Evolutionary conservation across 2,329 filamentous ascomycete genomes (phyloP), one percentile per base, ranked within the genome.

Genomic region (Fusarium chaquense): DNA sequence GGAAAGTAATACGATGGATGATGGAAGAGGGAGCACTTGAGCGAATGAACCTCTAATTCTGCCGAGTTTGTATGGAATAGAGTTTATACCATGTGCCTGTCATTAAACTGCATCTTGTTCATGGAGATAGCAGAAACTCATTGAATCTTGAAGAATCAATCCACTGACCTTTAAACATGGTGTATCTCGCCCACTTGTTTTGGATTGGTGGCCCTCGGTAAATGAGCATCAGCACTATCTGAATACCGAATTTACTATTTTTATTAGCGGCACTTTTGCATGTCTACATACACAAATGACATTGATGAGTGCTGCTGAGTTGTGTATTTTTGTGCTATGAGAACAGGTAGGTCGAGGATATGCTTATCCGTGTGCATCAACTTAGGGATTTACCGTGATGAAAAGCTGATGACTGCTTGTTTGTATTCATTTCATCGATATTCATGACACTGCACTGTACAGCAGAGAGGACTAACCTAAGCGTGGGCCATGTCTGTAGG

Each of bases 151-250:
- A 55, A 62, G 22, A 55, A 62, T 47, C 30, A 35, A 55, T 47
- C 20, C 24, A 20, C 35, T 50, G 32, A 32, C 35, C 50, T 44
- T 26, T 22, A n/a, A 32, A 43, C 13, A 67, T 57, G 32, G 28
- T 40, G 24, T n/a, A 20, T 51, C n/a, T 65, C 16, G 15, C 30
- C 49, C 30, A 20, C 62, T 69, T 35, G 44, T 53, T 55, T 52
- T 26, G 58, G 66, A 67, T 67, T 69, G 62, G 67, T 49, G 53
- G 58, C 35, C 51, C 52, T 36, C 12, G 20, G 40, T 53, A 58
- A 62, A 67, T 70, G 45, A 62, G 51, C 53, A 70, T 70, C 67
- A 69, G 66, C 67, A 64, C 58, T 67, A 67, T 57, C 26, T 20
- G n/a, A 35, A 45, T 20, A 52, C 45, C 30, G 15, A 49, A 51